Evolutionary conservation across 140 eudicot genomes (phyloP).

Genomic region (Senecio squalidus): DNA sequence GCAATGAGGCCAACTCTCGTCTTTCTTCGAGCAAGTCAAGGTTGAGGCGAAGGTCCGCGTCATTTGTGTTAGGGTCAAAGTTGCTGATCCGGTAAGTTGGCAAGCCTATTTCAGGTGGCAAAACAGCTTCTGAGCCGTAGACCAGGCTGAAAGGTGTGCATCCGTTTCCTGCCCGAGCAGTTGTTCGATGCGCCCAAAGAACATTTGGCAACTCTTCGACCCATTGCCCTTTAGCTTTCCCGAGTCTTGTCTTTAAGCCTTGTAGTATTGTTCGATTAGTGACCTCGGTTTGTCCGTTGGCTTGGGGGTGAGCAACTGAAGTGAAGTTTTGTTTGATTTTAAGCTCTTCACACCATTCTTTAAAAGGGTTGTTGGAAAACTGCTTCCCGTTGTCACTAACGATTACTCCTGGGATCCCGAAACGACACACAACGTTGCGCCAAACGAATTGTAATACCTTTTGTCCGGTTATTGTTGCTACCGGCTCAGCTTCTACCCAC

Average conservation of each 20-base stretch:
- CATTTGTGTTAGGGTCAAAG: not conserved
- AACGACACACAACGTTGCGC: not conserved
- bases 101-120: not conserved
- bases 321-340: not conserved
- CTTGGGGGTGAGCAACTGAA: too few species aligned
- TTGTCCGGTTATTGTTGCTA: not conserved
- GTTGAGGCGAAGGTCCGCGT: not conserved
- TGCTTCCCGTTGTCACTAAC: not conserved
- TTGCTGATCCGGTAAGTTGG: conserved; percentile 1
- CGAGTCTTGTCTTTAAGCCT: too few species aligned
- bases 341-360: not conserved
- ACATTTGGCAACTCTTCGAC: not conserved
- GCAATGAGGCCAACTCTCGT: not conserved
- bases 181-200: not conserved
- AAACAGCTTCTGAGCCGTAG: not conserved
- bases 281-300: too few species aligned
- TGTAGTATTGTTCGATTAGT: too few species aligned
- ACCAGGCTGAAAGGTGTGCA: not conserved
- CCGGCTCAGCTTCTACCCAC: not conserved
- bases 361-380: not conserved
- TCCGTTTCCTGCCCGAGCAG: not conserved
- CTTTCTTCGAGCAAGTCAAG: not conserved
- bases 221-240: not conserved
- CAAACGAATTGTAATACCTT: not conserved
- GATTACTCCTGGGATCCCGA: not conserved